These are phyloP conservation scores for Chrysanthemum lavandulifolium DNA, from an alignment of 129 eudicot genomes.

Conservation along the genomic window DNA sequence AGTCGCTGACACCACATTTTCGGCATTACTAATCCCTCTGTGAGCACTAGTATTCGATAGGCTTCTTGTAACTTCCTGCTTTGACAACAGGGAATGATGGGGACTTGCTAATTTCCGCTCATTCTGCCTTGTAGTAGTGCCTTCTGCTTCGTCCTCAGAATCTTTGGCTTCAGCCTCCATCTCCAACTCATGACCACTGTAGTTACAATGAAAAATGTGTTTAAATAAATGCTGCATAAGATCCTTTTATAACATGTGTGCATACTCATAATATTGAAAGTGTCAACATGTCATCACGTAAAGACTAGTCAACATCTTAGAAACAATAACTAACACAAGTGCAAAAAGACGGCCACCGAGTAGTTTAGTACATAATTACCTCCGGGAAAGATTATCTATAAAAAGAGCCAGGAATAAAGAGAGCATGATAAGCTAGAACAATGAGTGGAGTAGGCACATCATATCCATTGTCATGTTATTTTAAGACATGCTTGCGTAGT, in stretches of 20 bases:
- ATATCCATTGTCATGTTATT: no score
- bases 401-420: no score
- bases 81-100: slow-evolving; percentile 28
- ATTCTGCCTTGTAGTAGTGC: slow-evolving; percentile 21
- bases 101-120: slow-evolving; percentile 27
- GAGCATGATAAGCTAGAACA: no score
- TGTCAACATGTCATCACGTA: slow-evolving; percentile 8
- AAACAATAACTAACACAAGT: not conserved
- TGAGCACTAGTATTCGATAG: slow-evolving; percentile 33
- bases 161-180: slow-evolving; percentile 88
- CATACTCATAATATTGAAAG: not conserved
- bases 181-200: slow-evolving; percentile 85
- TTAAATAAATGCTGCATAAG: not conserved
- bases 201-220: not conserved
- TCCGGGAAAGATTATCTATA: not conserved
- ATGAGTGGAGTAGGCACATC: no score
- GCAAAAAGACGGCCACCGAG: not conserved
- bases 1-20: slow-evolving; percentile 24
- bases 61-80: slow-evolving; percentile 36
- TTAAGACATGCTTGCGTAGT: no score
- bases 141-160: slow-evolving; percentile 78
- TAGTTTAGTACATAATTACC: not conserved
- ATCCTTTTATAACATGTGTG: not conserved
- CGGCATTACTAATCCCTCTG: slow-evolving; percentile 22
- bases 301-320: not conserved